Conservation (phyloP, 805 yeast species). For the Teunomyces tritomae region DNA sequence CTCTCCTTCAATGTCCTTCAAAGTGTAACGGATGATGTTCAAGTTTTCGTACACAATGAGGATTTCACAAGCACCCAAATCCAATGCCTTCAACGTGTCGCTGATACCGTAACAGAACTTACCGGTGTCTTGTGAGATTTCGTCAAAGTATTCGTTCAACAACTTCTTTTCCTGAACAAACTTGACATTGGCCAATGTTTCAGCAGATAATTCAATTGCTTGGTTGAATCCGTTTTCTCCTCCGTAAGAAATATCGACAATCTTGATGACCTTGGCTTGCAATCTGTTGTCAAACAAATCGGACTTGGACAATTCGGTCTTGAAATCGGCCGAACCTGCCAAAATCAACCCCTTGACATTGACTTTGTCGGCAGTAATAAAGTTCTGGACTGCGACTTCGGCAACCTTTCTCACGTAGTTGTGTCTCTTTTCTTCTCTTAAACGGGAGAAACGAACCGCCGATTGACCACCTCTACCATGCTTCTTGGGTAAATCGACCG, state of each 20-base stretch:
- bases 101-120: slow-evolving; percentile 97
- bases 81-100: slow-evolving; percentile 94
- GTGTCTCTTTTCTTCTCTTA: slow-evolving; percentile 98
- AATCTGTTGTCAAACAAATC: slow-evolving; percentile 92
- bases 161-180: slow-evolving; percentile 98
- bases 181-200: slow-evolving; percentile 93
- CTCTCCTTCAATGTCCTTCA: slow-evolving; percentile 79
- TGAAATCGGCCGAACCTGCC: slow-evolving; percentile 99
- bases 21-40: slow-evolving; percentile 77
- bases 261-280: slow-evolving; percentile 79
- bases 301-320: slow-evolving; percentile 87
- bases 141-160: slow-evolving; percentile 89
- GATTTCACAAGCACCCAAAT: slow-evolving; percentile 92
- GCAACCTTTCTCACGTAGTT: slow-evolving; percentile 98
- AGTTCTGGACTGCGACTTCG: slow-evolving; percentile 96
- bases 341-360: slow-evolving; percentile 91
- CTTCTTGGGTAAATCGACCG: slow-evolving; percentile 96
- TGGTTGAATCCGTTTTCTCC: slow-evolving; percentile 99
- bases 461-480: slow-evolving; percentile 99
- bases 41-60: slow-evolving; percentile 91
- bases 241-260: slow-evolving; percentile 97
- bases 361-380: slow-evolving; percentile 91
- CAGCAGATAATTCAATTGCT: slow-evolving; percentile 97
- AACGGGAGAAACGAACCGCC: slow-evolving; percentile 97
- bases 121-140: slow-evolving; percentile 96